Evolutionary conservation across 345 rosid species (phyloP).

Genomic region (Cochlearia excelsa): DNA sequence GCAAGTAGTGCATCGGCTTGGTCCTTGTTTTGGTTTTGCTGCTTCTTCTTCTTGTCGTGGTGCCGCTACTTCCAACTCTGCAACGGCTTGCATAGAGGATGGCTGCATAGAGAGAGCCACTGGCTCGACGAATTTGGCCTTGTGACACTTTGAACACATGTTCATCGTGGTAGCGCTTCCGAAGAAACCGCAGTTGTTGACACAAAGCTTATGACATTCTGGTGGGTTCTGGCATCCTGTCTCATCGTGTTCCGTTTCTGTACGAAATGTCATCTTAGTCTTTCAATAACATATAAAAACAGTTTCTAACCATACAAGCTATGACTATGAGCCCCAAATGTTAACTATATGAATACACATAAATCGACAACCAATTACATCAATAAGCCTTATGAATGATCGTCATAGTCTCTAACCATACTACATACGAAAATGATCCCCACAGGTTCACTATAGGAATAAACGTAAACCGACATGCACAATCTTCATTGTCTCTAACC

Average conservation of each 20-base stretch:
- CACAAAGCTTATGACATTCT: conserved; percentile 69
- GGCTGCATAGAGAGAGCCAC: conserved; percentile 27
- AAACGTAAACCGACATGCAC: no score
- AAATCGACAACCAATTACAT: no score
- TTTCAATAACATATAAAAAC: neutral
- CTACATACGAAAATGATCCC: no score
- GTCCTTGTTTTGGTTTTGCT: conserved; percentile 59
- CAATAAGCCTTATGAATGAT: no score
- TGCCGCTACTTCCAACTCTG: conserved; percentile 32
- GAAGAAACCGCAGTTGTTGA: conserved; percentile 90
- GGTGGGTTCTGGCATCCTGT: conserved; percentile 94
- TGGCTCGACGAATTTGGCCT: conserved; percentile 50
- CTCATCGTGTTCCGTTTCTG: conserved; percentile 81
- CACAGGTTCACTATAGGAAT: no score
- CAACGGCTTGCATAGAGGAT: conserved; percentile 20
- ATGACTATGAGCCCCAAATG: no score
- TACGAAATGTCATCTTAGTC: conserved; percentile 18
- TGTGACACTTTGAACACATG: conserved; percentile 97
- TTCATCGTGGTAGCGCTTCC: conserved; percentile 91
- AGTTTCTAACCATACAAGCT: no score
- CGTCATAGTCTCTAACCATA: no score
- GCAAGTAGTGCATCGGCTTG: conserved; percentile 69
- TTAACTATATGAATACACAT: no score
- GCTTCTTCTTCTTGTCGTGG: conserved; percentile 26
- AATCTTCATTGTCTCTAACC: no score